A percentile compares a stretch with the other conserved stretches of the same genome.
Evolutionary conservation across 495 filamentous ascomycete species (phyloP).

Genomic region (Beverwykella pulmonaria): DNA sequence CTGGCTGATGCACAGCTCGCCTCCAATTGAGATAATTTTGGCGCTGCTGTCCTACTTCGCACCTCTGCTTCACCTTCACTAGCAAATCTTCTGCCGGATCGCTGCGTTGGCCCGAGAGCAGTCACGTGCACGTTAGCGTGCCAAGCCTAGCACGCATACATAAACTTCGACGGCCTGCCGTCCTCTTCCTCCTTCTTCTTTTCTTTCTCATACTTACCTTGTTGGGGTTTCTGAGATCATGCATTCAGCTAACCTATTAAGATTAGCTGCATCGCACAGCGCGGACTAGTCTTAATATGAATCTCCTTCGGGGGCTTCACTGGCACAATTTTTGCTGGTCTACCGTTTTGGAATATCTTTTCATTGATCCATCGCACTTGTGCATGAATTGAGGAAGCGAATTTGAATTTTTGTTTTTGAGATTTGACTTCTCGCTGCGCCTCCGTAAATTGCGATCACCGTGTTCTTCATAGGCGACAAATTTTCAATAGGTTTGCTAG

Average conservation of each 20-base stretch:
- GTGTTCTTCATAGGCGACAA: too few species aligned
- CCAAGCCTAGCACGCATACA: constrained; percentile 30
- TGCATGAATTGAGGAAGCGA: constrained; percentile 49
- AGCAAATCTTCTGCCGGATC: not conserved
- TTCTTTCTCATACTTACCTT: constrained; percentile 76
- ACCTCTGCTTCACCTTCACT: not conserved
- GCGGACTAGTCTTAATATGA: constrained; percentile 65
- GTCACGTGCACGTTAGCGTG: not conserved
- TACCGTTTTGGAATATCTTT: constrained; percentile 48
- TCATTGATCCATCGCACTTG: constrained; percentile 56
- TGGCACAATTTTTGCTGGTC: constrained; percentile 71
- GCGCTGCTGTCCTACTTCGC: too few species aligned
- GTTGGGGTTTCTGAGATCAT: constrained; percentile 65
- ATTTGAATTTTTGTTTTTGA: too few species aligned
- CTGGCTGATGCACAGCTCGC: not conserved
- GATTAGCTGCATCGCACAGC: constrained; percentile 78
- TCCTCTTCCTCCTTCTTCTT: constrained; percentile 30
- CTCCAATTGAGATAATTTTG: not conserved
- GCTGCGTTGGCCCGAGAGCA: not conserved
- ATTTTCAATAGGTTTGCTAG: too few species aligned
- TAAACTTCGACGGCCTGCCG: constrained; percentile 25
- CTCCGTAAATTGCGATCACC: too few species aligned
- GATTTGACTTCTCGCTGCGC: too few species aligned
- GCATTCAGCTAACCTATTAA: constrained; percentile 60
- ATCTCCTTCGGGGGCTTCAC: constrained; percentile 70